Conservation (phyloP, 148 eudicot species). For the Dianthus caryophyllus region DNA sequence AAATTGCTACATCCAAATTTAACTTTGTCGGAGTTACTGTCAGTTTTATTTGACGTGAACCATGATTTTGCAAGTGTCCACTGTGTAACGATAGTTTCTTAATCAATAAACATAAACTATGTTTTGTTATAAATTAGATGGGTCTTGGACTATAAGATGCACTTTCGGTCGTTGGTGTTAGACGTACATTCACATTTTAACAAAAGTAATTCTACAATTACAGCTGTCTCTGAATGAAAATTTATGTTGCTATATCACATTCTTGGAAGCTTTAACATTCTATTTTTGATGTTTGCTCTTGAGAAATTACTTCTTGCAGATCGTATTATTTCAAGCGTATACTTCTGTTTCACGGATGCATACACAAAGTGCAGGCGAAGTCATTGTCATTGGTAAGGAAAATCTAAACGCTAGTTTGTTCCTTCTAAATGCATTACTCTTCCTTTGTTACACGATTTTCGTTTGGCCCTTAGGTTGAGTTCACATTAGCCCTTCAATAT, state of each 20-base stretch:
- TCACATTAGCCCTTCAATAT: neutral
- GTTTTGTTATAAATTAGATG: neutral
- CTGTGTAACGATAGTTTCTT: neutral
- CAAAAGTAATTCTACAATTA: neutral
- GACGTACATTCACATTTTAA: neutral
- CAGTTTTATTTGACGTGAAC: neutral
- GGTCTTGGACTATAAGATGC: too few species aligned
- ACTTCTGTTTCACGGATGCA: neutral
- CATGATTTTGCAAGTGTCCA: neutral
- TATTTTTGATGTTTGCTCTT: neutral
- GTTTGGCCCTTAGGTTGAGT: neutral
- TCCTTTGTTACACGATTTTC: neutral
- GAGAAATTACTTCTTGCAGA: slow-evolving; percentile 1
- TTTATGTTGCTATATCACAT: neutral
- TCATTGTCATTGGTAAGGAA: neutral
- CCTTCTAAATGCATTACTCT: neutral
- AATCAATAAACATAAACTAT: neutral
- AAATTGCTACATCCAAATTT: slow-evolving; percentile 8
- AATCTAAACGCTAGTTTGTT: neutral
- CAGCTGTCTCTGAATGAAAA: neutral
- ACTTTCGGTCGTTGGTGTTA: neutral
- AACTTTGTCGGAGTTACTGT: neutral
- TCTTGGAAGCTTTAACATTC: neutral
- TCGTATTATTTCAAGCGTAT: neutral
- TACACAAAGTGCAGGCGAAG: neutral